phyloP scores from a whole-genome alignment of 176 grass and related monocot species.

The Otatea glauca region DNA sequence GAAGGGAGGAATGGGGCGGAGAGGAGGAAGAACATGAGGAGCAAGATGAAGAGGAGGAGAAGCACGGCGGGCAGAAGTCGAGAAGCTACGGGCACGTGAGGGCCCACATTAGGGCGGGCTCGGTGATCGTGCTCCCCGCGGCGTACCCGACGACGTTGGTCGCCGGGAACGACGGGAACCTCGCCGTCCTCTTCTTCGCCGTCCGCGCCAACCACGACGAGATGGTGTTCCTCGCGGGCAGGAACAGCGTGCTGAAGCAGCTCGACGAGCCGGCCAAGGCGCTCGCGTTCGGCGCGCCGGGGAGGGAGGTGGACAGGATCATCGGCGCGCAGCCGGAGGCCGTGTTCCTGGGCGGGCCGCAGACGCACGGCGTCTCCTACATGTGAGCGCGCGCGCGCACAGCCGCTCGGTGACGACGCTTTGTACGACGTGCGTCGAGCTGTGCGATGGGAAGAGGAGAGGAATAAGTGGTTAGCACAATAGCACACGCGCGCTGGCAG shows the following conservation, averaged over 20 bases:
- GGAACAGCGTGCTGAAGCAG: slow-evolving; percentile 57
- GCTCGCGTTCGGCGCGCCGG: slow-evolving; percentile 25
- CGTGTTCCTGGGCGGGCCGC: slow-evolving; percentile 57
- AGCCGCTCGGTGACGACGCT: no score
- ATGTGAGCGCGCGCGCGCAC: neutral
- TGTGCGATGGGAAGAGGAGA: neutral
- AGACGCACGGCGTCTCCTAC: neutral
- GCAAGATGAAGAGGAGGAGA: slow-evolving; percentile 13
- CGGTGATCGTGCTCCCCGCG: slow-evolving; percentile 57
- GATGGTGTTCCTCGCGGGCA: slow-evolving; percentile 56
- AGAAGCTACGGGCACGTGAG: slow-evolving; percentile 43
- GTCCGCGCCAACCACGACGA: slow-evolving; percentile 43
- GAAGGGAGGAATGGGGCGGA: neutral
- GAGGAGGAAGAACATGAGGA: no score
- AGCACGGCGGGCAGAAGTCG: neutral
- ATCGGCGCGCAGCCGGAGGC: slow-evolving; percentile 58
- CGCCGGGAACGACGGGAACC: slow-evolving; percentile 48
- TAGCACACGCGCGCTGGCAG: no score
- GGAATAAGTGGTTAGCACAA: slow-evolving; percentile 16
- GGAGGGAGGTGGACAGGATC: slow-evolving; percentile 53
- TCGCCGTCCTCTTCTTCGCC: slow-evolving; percentile 56
- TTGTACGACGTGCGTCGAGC: no score
- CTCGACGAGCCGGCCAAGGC: slow-evolving; percentile 45
- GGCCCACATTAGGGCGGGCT: slow-evolving; percentile 35
- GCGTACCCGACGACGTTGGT: slow-evolving; percentile 55